These are phyloP conservation scores for Linum usitatissimum DNA, from an alignment of 345 rosid species.

Conservation along the genomic window DNA sequence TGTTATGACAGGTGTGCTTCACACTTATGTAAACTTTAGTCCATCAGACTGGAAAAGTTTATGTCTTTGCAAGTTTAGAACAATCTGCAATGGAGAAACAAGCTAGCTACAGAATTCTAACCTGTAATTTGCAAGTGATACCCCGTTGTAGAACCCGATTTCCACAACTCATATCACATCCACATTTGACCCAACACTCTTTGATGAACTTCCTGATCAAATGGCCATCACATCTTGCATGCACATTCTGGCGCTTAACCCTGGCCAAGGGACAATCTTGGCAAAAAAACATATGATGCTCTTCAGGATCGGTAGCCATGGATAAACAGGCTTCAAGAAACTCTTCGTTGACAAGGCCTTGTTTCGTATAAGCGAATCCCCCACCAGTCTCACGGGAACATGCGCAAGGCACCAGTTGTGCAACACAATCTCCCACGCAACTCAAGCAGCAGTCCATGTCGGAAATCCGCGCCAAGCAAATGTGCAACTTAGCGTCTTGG, in stretches of 20 bases:
- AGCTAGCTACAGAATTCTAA: conserved; percentile 11
- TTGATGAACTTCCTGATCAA: conserved; percentile 69
- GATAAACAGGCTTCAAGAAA: not conserved
- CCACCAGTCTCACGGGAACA: not conserved
- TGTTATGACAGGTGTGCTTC: not conserved
- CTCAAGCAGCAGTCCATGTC: not conserved
- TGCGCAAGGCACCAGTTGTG: not conserved
- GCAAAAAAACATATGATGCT: not conserved
- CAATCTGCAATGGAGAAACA: not conserved
- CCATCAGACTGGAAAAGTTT: too few relatives aligned
- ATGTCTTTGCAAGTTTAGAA: not conserved
- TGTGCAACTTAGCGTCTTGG: conserved; percentile 11
- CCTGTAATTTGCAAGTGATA: conserved; percentile 57
- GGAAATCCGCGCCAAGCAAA: conserved; percentile 16
- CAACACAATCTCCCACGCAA: conserved; percentile 6
- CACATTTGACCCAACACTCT: conserved; percentile 93
- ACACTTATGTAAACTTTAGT: not conserved
- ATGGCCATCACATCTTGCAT: conserved; percentile 56
- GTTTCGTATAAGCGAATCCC: not conserved
- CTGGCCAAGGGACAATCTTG: not conserved
- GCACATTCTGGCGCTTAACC: conserved; percentile 20
- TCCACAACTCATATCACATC: conserved; percentile 64
- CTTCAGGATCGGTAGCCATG: not conserved
- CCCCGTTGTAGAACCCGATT: conserved; percentile 83
- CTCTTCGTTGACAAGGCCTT: not conserved